These are phyloP conservation scores for Quercus gilva DNA, from an alignment of 306 rosid species.

Conservation along the genomic window DNA sequence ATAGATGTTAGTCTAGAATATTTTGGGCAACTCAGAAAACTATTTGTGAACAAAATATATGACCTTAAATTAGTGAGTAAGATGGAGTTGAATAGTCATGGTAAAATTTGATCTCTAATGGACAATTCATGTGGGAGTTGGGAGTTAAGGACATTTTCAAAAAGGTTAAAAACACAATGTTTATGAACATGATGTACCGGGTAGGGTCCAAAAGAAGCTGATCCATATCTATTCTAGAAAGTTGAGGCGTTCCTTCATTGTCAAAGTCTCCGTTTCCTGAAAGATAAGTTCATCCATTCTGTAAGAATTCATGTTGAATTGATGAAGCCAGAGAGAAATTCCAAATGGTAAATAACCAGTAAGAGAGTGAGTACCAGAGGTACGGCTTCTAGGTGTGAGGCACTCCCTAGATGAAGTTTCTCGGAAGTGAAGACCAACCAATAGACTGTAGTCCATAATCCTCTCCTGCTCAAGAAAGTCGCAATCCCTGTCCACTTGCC, in stretches of 20 bases:
- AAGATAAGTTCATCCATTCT: conserved; percentile 25
- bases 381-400: conserved; percentile 31
- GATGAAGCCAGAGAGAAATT: neutral
- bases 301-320: conserved; percentile 3
- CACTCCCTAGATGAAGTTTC: conserved; percentile 41
- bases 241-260: conserved; percentile 27
- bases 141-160: neutral
- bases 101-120: neutral
- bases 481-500: conserved; percentile 94
- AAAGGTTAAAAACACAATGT: neutral
- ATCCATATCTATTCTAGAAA: conserved; percentile 48
- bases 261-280: conserved; percentile 36
- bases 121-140: neutral
- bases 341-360: conserved; percentile 26
- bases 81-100: neutral
- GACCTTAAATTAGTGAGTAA: neutral
- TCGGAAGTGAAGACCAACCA: conserved; percentile 89
- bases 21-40: neutral
- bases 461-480: conserved; percentile 93
- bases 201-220: conserved; percentile 42
- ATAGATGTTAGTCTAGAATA: neutral
- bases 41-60: neutral
- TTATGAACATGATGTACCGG: conserved; percentile 44
- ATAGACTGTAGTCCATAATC: conserved; percentile 94
- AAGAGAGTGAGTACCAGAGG: conserved; percentile 40